Percentiles rank a stretch among this genome's conserved stretches.
phyloP scores from a whole-genome alignment of 768 basidiomycete species.

The Crucibulum laeve region DNA sequence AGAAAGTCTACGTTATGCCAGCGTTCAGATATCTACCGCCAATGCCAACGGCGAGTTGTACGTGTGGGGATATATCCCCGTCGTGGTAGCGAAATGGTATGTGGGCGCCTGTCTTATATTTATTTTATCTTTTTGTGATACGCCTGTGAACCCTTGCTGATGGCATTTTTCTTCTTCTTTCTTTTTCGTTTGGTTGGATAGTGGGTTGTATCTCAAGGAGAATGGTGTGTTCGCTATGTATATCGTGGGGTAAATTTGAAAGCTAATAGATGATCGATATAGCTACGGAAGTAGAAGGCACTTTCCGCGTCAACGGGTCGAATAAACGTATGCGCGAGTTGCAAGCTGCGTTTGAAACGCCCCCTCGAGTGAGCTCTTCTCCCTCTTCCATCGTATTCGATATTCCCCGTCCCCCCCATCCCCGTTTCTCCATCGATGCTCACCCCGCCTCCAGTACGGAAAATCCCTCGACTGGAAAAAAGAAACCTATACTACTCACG shows the following conservation, averaged over 20 bases:
- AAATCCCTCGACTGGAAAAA: conserved; percentile 90
- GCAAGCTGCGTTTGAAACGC: conserved; percentile 84
- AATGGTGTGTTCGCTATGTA: conserved; percentile 49
- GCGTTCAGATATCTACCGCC: conserved; percentile 90
- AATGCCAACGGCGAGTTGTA: conserved; percentile 78
- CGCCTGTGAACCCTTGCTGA: not conserved
- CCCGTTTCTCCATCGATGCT: conserved; percentile 5
- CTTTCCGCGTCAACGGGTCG: conserved; percentile 95
- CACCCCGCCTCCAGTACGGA: conserved; percentile 62
- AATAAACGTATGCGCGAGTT: conserved; percentile 94
- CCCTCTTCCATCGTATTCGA: too few species aligned
- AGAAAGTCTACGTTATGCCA: conserved; percentile 82
- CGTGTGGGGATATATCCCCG: conserved; percentile 93
- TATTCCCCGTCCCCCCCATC: conserved; percentile 1
- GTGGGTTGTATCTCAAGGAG: conserved; percentile 93
- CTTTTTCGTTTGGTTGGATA: conserved; percentile 20
- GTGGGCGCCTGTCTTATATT: conserved; percentile 23
- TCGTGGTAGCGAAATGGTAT: conserved; percentile 96
- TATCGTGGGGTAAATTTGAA: not conserved
- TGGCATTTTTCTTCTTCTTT: not conserved
- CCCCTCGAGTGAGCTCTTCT: conserved; percentile 62
- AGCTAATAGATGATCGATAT: not conserved
- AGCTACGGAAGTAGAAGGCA: conserved; percentile 91
- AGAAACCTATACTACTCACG: conserved; percentile 87
- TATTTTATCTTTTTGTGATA: not conserved